Base-by-base conservation (phyloP, 2,329 filamentous ascomycete species). In the Diaporthe longicolla region DNA sequence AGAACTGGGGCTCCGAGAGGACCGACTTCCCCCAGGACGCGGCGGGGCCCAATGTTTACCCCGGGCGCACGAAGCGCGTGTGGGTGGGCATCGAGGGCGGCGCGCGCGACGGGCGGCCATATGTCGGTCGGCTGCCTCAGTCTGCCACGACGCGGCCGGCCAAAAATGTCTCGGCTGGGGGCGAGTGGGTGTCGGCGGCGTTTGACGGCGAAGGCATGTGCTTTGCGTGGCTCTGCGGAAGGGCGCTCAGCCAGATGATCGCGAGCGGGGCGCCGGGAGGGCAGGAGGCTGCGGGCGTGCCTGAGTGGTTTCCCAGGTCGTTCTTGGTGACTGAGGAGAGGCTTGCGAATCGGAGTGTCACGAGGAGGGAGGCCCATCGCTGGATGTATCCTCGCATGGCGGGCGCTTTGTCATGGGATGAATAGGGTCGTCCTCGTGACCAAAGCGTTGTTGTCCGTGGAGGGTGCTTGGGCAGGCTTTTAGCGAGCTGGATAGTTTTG, bases 191-290 rank as follows among this genome's bases (percentile, higher is more conserved):
- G 17, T 63, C 58, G 58, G 58, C 37, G 15, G 58, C 58, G 37
- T 63, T 63, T 24, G 37, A 63, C 9, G 58, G 58, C 24, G 58
- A 63, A 37, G 58, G 58, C 4, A 63, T 63, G 58, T 65, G 43
- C 13, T 50, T 65, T 26, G 43, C 61, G n/a, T 35, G 61, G 61
- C 43, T 65, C 2, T 48, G 43, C 8, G 43, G 61, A 3, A 19
- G 61, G 26, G 21, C 43, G 19, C 61, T 37, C 19, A 66, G 43
- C 29, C 26, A 35, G 61, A 50, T 66, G 61, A 66, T 50, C 0
- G 11, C 4, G 43, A 50, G 43, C 3, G 21, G 43, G 10, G 21
- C 3, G 0, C 10, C 11, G 3, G 43, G 11, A 10, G 61, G 61
- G 2, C 61, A 50, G 26, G 61, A 50, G 11, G 43, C 3, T 37